Conservation (phyloP, 2,329 filamentous ascomycete species). For the Arthrobotrys musiformis region DNA sequence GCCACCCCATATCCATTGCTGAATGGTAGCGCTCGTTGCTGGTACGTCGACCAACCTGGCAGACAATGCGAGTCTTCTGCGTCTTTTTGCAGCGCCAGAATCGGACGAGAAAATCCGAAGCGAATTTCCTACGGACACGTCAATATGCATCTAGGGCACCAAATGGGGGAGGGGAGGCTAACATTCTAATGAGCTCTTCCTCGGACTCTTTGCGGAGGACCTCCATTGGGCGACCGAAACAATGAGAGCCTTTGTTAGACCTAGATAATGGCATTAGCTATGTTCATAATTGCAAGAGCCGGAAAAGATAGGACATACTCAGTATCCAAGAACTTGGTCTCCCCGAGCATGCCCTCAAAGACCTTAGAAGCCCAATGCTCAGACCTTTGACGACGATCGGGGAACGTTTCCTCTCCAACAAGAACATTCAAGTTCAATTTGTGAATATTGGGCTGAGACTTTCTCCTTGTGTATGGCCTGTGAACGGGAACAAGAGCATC, state of each 20-base stretch:
- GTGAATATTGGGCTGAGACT: slow-evolving; percentile 52
- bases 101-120: slow-evolving; percentile 59
- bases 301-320: slow-evolving; percentile 27
- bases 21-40: slow-evolving; percentile 58
- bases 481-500: slow-evolving; percentile 51
- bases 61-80: slow-evolving; percentile 58
- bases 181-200: slow-evolving; percentile 60
- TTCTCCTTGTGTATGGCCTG: slow-evolving; percentile 40
- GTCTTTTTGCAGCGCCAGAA: slow-evolving; percentile 59
- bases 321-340: slow-evolving; percentile 47
- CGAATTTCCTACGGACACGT: slow-evolving; percentile 58
- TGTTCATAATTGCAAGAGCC: not conserved
- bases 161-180: slow-evolving; percentile 7
- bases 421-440: slow-evolving; percentile 54
- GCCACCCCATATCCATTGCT: slow-evolving; percentile 58
- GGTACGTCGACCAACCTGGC: slow-evolving; percentile 57
- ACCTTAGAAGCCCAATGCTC: slow-evolving; percentile 54
- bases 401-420: slow-evolving; percentile 30
- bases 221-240: slow-evolving; percentile 59
- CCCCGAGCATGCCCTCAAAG: slow-evolving; percentile 38
- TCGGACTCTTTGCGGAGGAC: slow-evolving; percentile 58
- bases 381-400: slow-evolving; percentile 26
- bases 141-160: slow-evolving; percentile 35
- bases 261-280: slow-evolving; percentile 50
- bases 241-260: slow-evolving; percentile 57